Conservation (phyloP, 345 rosid genomes). For the Eucalyptus tenuipes region DNA sequence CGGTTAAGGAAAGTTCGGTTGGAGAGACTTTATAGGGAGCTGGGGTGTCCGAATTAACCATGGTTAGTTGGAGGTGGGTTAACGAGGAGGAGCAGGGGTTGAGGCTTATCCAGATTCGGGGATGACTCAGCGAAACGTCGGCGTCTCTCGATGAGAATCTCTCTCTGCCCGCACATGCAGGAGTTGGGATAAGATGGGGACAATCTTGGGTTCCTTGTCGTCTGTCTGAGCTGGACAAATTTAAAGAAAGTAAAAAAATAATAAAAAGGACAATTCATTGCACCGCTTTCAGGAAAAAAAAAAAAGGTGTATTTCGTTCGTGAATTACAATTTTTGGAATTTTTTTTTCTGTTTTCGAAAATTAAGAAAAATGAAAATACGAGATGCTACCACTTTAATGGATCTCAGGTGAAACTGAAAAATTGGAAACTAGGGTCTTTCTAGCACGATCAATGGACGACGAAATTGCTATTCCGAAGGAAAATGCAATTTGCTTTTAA, state of each 20-base stretch:
- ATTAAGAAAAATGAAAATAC: accelerated
- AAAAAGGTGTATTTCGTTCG: neutral
- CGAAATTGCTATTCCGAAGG: neutral
- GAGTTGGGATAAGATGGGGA: neutral
- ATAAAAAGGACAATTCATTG: neutral
- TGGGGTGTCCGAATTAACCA: neutral
- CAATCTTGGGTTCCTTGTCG: neutral
- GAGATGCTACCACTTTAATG: accelerated
- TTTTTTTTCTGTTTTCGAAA: neutral
- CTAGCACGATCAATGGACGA: neutral
- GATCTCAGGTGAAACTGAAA: neutral
- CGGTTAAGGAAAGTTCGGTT: neutral
- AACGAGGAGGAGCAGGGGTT: neutral
- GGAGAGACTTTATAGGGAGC: neutral
- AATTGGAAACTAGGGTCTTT: neutral
- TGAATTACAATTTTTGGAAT: neutral
- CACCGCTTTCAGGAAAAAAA: neutral
- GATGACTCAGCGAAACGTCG: neutral
- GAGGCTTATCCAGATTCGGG: neutral
- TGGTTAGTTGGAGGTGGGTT: neutral
- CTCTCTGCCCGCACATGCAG: neutral
- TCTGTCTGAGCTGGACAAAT: neutral
- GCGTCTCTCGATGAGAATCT: neutral
- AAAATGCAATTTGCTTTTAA: neutral
- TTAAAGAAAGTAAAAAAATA: neutral